phyloP scores from a whole-genome alignment of 805 yeast genomes.

The Phaffomyces opuntiae region DNA sequence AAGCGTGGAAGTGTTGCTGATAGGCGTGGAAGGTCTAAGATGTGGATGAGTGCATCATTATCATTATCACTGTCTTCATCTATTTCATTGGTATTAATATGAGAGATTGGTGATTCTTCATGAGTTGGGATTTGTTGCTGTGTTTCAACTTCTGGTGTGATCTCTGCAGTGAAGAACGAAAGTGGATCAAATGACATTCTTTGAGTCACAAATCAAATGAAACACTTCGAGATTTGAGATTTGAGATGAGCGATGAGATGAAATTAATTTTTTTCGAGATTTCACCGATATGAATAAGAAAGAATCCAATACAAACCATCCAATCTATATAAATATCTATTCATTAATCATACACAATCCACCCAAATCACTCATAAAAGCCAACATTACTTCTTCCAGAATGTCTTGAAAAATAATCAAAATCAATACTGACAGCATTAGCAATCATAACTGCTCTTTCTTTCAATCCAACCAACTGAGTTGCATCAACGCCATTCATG shows the following conservation, averaged over 20 bases:
- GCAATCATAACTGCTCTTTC: slow-evolving; percentile 83
- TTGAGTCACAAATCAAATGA: too few relatives aligned
- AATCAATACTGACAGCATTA: slow-evolving; percentile 87
- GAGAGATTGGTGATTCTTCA: background rate
- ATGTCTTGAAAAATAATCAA: slow-evolving; percentile 95
- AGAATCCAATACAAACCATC: too few relatives aligned
- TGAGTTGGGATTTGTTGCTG: background rate
- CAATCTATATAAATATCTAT: too few relatives aligned
- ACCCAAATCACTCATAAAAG: slow-evolving; percentile 1
- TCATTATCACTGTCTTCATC: background rate
- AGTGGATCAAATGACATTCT: slow-evolving; percentile 27
- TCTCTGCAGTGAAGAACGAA: slow-evolving; percentile 25
- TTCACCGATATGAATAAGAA: too few relatives aligned
- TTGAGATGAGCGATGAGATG: too few relatives aligned
- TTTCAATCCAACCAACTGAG: slow-evolving; percentile 50
- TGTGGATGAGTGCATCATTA: slow-evolving; percentile 33
- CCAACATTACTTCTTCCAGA: slow-evolving; percentile 35
- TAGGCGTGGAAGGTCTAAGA: slow-evolving; percentile 54
- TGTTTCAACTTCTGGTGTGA: background rate
- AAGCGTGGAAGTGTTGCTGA: slow-evolving; percentile 37
- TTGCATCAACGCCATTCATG: slow-evolving; percentile 28
- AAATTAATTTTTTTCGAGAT: too few relatives aligned
- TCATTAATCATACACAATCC: too few relatives aligned
- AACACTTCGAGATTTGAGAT: too few relatives aligned
- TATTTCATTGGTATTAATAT: background rate